These are phyloP conservation scores for Hypholoma sublateritium DNA, from an alignment of 768 basidiomycete genomes.

Conservation along the genomic window DNA sequence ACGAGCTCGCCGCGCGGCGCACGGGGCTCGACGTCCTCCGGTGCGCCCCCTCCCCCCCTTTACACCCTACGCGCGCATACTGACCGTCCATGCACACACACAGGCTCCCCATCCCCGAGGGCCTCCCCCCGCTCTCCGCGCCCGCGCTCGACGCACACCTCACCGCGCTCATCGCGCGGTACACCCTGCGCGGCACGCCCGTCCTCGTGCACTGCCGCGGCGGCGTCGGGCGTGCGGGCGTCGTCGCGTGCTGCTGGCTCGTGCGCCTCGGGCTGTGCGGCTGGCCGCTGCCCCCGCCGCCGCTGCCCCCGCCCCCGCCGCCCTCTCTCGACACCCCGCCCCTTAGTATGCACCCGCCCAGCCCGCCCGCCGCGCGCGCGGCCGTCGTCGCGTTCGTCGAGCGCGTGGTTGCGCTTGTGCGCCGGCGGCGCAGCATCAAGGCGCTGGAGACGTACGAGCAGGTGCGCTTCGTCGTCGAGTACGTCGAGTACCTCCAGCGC, in stretches of 20 bases:
- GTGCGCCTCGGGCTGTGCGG: conserved; percentile 89
- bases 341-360: no score
- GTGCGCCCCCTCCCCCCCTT: conserved; percentile 31
- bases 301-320: no score
- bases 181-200: conserved; percentile 70
- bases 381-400: conserved; percentile 70
- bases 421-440: conserved; percentile 79
- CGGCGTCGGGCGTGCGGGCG: conserved; percentile 90
- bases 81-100: neutral
- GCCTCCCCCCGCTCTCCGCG: conserved; percentile 69
- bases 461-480: conserved; percentile 80
- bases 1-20: conserved; percentile 56
- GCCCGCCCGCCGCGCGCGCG: conserved; percentile 24
- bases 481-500: conserved; percentile 50
- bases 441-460: conserved; percentile 95
- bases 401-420: conserved; percentile 68
- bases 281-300: conserved; percentile 41
- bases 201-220: conserved; percentile 91
- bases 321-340: no score
- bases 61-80: neutral
- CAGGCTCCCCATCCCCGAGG: conserved; percentile 88
- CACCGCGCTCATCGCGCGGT: conserved; percentile 59
- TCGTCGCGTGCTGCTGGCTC: conserved; percentile 91
- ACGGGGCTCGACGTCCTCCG: conserved; percentile 81
- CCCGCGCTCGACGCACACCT: conserved; percentile 65